Evolutionary conservation across 768 basidiomycete species (phyloP), one percentile per base, ranked within the genome.

Genomic region (Mycena filopes): DNA sequence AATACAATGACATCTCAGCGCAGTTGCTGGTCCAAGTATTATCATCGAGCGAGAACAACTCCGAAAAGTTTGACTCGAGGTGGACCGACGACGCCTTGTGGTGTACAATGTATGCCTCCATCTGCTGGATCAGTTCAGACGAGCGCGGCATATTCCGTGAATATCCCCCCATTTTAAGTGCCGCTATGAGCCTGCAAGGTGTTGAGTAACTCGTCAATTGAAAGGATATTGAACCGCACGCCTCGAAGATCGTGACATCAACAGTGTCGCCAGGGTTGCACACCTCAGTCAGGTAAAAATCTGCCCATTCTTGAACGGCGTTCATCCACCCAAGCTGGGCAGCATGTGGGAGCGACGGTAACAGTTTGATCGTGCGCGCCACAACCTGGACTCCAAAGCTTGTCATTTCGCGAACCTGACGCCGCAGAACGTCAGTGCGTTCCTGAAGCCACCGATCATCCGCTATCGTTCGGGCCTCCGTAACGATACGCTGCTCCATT

Each of bases 281-380:
- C 5, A 50, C 63, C 48, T 65, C 67, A 15, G 55, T 33, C 48
- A 56, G 20, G 33, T 41, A 50, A 43, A 68, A 68, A 2, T 61
- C 18, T 15, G 28, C 43, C 67, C 67, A 68, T 25, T 41, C 63
- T 0, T 11, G 25, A 48, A 68, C 12, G 11, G 28, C 25, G n/a
- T n/a, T n/a, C n/a, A 12, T 16, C 41, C 41, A 65, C 7, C 36
- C 26, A 4, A 53, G 0, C 5, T 53, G 40, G 26, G 45, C 18
- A 15, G 31, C 23, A 28, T 59, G 46, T 9, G 59, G 48, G 4
- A 43, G 58, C 1, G 23, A 43, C 0, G 58, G 54, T 8, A 55
- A 25, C 16, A 68, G 28, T 18, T 28, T 21, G 9, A 65, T 29
- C 7, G 28, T 31, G 1, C 67, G 58, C 20, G n/a, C 40, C 13